A percentile compares a stretch with the other conserved stretches of the same genome.
Evolutionary conservation across 495 filamentous ascomycete genomes (phyloP).

Genomic region (Penicilliopsis zonata): DNA sequence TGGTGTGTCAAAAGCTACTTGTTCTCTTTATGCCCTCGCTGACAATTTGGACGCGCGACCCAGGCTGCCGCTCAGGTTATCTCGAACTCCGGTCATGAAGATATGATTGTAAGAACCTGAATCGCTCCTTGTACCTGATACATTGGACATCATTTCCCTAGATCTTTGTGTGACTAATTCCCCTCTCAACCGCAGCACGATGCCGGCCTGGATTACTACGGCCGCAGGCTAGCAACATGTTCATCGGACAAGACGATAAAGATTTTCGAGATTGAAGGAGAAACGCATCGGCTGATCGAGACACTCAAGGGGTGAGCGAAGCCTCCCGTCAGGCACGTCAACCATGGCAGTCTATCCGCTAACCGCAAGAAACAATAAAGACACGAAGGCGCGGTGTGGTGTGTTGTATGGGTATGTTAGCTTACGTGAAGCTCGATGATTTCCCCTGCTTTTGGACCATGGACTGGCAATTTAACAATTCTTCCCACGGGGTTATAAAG

Average conservation of each 20-base stretch:
- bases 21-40: slow-evolving; percentile 4
- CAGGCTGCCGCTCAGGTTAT: slow-evolving; percentile 67
- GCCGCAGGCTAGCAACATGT: slow-evolving; percentile 89
- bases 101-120: slow-evolving; percentile 99
- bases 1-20: background rate
- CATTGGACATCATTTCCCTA: background rate
- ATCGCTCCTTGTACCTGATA: slow-evolving; percentile 33
- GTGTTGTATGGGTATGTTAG: slow-evolving; percentile 70
- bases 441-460: too few relatives aligned
- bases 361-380: slow-evolving; percentile 27
- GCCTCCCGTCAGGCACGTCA: background rate
- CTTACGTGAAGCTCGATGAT: too few relatives aligned
- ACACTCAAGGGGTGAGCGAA: slow-evolving; percentile 80
- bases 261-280: slow-evolving; percentile 96
- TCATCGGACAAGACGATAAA: slow-evolving; percentile 98
- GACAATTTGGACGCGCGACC: slow-evolving; percentile 6
- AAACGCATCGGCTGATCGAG: slow-evolving; percentile 79
- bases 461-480: slow-evolving; percentile 10
- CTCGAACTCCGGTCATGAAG: slow-evolving; percentile 89
- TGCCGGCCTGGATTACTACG: slow-evolving; percentile 97
- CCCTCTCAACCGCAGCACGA: slow-evolving; percentile 55
- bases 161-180: background rate
- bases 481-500: slow-evolving; percentile 19
- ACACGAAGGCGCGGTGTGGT: slow-evolving; percentile 93
- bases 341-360: background rate